These are phyloP conservation scores for Fusarium miscanthi DNA, from an alignment of 2,329 filamentous ascomycete species.

Conservation along the genomic window DNA sequence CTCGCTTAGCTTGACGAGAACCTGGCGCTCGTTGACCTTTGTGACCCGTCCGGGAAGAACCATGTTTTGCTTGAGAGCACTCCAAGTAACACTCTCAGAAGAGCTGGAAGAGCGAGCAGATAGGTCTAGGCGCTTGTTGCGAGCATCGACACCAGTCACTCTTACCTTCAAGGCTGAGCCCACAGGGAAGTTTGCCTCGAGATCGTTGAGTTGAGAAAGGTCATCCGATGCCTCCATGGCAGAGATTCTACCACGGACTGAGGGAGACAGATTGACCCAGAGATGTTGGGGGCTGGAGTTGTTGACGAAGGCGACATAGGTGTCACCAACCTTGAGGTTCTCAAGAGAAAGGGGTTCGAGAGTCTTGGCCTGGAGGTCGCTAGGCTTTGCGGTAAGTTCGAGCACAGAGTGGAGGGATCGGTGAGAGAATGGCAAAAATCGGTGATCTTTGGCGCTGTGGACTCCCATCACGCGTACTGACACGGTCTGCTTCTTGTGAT, in stretches of 20 bases:
- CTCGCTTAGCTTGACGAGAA: conserved; percentile 88
- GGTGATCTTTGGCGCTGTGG: conserved; percentile 89
- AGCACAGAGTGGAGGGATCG: conserved; percentile 83
- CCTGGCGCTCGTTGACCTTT: conserved; percentile 83
- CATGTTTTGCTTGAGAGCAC: conserved; percentile 80
- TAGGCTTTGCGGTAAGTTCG: conserved; percentile 86
- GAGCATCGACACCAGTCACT: conserved; percentile 78
- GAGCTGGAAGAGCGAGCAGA: conserved; percentile 74
- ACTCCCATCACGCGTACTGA: conserved; percentile 84
- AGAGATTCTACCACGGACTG: conserved; percentile 84
- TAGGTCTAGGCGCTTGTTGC: conserved; percentile 82
- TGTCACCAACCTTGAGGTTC: conserved; percentile 76
- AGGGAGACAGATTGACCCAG: conserved; percentile 92
- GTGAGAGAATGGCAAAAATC: conserved; percentile 92
- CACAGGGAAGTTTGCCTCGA: conserved; percentile 84
- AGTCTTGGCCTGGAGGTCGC: conserved; percentile 63
- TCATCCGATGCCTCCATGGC: conserved; percentile 90
- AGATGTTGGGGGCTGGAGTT: conserved; percentile 83
- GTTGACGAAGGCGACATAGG: conserved; percentile 88
- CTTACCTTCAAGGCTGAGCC: conserved; percentile 88
- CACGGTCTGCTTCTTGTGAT: conserved; percentile 77
- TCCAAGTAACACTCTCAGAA: conserved; percentile 67
- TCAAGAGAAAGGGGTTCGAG: conserved; percentile 72
- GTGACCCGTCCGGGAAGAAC: conserved; percentile 86
- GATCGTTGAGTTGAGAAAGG: conserved; percentile 78